These are phyloP conservation scores for Chernovozyma sophiae-reginae DNA, from an alignment of 1,139 yeast genomes.

Conservation along the genomic window DNA sequence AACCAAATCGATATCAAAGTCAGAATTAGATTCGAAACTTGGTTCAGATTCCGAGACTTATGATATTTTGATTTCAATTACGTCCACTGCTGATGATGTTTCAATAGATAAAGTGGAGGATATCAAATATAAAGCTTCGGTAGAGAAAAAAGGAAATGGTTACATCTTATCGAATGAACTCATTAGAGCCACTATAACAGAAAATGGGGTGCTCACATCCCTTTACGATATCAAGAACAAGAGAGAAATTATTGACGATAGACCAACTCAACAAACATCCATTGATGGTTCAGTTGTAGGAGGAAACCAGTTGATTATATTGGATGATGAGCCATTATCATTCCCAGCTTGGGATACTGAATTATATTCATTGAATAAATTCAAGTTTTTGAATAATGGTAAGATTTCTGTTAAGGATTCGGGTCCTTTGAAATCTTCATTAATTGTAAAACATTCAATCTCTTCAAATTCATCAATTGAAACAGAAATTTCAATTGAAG, in stretches of 20 bases:
- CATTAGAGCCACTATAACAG: constrained; percentile 53
- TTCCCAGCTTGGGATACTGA: constrained; percentile 99
- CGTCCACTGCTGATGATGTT: constrained; percentile 11
- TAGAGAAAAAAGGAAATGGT: constrained; percentile 34
- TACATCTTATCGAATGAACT: constrained; percentile 57
- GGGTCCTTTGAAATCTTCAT: constrained; percentile 58
- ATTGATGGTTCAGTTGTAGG: constrained; percentile 36
- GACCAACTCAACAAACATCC: constrained; percentile 43
- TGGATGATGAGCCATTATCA: constrained; percentile 84
- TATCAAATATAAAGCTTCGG: constrained; percentile 46
- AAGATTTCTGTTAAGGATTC: constrained; percentile 47
- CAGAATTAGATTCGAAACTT: not conserved
- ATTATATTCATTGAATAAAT: constrained; percentile 71
- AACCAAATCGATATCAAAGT: not conserved
- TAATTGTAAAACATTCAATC: constrained; percentile 57
- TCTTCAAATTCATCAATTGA: constrained; percentile 55
- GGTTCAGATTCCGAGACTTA: not conserved
- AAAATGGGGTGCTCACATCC: constrained; percentile 64
- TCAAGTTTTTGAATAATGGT: constrained; percentile 43
- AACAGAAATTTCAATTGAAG: constrained; percentile 70
- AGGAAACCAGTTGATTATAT: constrained; percentile 75
- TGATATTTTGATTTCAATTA: constrained; percentile 11
- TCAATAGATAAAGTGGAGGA: constrained; percentile 15
- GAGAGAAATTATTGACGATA: constrained; percentile 64
- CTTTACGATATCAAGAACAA: constrained; percentile 56